Conservation (phyloP, 805 yeast genomes). For the Debaryomyces prosopidis region DNA sequence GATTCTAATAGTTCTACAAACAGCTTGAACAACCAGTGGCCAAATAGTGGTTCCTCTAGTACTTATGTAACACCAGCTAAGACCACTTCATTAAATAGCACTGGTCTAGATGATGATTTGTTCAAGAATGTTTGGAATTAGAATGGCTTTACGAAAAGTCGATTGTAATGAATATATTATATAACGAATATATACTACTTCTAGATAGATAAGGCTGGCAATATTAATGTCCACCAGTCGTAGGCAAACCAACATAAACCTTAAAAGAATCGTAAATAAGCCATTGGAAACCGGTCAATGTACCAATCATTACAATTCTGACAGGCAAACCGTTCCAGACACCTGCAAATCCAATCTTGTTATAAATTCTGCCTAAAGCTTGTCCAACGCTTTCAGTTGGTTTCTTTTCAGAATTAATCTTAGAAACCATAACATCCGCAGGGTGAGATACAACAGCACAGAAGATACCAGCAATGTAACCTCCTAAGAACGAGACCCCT, state of each 20-base stretch:
- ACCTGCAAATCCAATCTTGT: slow-evolving; percentile 83
- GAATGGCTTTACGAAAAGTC: neutral
- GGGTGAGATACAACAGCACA: slow-evolving; percentile 97
- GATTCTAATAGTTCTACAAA: slow-evolving; percentile 16
- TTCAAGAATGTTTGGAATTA: slow-evolving; percentile 70
- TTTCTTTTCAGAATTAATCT: slow-evolving; percentile 73
- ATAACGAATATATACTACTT: neutral
- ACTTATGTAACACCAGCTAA: slow-evolving; percentile 5
- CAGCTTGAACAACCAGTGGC: slow-evolving; percentile 6
- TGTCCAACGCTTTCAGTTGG: slow-evolving; percentile 64
- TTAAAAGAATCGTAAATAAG: slow-evolving; percentile 93
- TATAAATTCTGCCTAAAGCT: slow-evolving; percentile 74
- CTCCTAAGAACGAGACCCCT: slow-evolving; percentile 92
- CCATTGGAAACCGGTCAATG: slow-evolving; percentile 97
- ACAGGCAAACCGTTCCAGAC: slow-evolving; percentile 95
- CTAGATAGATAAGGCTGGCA: neutral
- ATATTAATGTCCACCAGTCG: slow-evolving; percentile 64
- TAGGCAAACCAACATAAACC: slow-evolving; percentile 91
- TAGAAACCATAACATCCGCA: slow-evolving; percentile 98
- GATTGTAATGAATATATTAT: neutral
- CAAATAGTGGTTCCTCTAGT: neutral
- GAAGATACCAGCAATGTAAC: slow-evolving; percentile 95
- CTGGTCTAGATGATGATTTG: slow-evolving; percentile 56
- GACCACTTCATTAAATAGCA: slow-evolving; percentile 7
- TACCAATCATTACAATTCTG: slow-evolving; percentile 96